Evolutionary conservation across 2,329 filamentous ascomycete species (phyloP).

Genomic region (Ceratocystis albifundus): DNA sequence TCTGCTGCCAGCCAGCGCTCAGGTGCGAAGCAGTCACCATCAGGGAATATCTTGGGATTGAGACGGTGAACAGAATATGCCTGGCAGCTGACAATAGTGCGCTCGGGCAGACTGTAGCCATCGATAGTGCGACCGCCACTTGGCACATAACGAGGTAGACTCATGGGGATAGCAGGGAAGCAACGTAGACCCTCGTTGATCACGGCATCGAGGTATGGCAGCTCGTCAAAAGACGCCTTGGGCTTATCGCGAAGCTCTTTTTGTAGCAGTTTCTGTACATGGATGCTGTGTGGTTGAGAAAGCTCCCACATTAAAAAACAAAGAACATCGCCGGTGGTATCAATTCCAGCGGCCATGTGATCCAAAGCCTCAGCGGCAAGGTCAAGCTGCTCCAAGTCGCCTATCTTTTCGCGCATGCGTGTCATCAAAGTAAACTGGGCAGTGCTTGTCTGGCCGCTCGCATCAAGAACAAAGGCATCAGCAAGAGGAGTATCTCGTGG

Average conservation of each 20-base stretch:
- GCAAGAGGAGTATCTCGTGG: conserved; percentile 48
- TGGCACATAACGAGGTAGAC: conserved; percentile 50
- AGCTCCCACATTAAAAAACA: conserved; percentile 63
- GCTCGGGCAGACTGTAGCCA: conserved; percentile 41
- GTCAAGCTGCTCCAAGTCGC: conserved; percentile 39
- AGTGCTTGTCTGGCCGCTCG: conserved; percentile 36
- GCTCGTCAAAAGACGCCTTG: conserved; percentile 35
- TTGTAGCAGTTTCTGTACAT: conserved; percentile 42
- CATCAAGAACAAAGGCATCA: conserved; percentile 46
- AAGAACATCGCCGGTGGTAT: conserved; percentile 57
- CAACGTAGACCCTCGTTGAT: conserved; percentile 51
- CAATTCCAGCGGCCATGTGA: conserved; percentile 60
- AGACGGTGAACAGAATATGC: conserved; percentile 49
- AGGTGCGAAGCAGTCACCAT: conserved; percentile 66
- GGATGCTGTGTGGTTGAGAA: conserved; percentile 45
- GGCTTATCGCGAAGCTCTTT: conserved; percentile 40
- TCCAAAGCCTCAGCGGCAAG: conserved; percentile 58
- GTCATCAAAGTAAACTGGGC: conserved; percentile 47
- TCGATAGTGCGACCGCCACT: conserved; percentile 44
- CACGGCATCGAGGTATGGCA: conserved; percentile 51
- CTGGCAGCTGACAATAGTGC: conserved; percentile 49
- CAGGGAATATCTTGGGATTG: conserved; percentile 57
- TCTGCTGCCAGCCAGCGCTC: conserved; percentile 69
- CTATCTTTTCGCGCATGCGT: conserved; percentile 43
- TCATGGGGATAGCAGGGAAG: conserved; percentile 56